Evolutionary conservation across 2,329 filamentous ascomycete genomes (phyloP).

Genomic region (Cladosporium sp.): DNA sequence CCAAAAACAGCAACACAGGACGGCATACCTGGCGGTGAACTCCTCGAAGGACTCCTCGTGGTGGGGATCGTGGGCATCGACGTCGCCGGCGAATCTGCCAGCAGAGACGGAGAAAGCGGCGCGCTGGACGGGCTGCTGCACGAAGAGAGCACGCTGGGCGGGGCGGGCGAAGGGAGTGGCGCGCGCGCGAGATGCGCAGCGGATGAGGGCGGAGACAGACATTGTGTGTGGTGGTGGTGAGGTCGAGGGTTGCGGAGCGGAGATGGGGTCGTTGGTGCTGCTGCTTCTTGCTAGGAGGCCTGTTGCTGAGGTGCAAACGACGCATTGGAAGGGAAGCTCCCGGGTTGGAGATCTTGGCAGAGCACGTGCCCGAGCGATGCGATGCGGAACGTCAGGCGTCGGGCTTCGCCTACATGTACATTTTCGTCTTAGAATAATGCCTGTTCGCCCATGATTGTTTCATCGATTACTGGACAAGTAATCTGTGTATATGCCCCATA

Average conservation of each 20-base stretch:
- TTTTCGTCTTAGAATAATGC: no score
- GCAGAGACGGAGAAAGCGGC: constrained; percentile 9
- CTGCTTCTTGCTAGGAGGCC: not conserved
- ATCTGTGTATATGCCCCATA: not conserved
- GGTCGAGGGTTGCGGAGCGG: constrained; percentile 3
- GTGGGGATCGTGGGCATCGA: constrained; percentile 53
- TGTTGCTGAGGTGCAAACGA: constrained; percentile 9
- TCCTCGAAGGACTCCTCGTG: constrained; percentile 98
- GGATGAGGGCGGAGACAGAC: constrained; percentile 10
- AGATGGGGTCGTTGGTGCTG: not conserved
- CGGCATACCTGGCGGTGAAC: constrained; percentile 85
- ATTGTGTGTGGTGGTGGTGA: not conserved
- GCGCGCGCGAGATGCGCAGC: constrained; percentile 11
- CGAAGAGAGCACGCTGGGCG: constrained; percentile 1
- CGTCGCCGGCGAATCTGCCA: constrained; percentile 18
- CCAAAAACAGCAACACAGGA: not conserved
- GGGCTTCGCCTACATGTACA: constrained; percentile 2
- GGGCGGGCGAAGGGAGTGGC: constrained; percentile 5
- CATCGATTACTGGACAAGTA: no score
- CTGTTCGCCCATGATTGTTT: no score
- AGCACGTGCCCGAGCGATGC: constrained; percentile 4
- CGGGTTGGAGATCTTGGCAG: constrained; percentile 7
- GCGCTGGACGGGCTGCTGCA: constrained; percentile 11
- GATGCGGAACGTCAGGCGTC: constrained; percentile 7
- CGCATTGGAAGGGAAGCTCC: constrained; percentile 13